Conservation (phyloP, 768 basidiomycete genomes). For the Phaffia tasmanica region DNA sequence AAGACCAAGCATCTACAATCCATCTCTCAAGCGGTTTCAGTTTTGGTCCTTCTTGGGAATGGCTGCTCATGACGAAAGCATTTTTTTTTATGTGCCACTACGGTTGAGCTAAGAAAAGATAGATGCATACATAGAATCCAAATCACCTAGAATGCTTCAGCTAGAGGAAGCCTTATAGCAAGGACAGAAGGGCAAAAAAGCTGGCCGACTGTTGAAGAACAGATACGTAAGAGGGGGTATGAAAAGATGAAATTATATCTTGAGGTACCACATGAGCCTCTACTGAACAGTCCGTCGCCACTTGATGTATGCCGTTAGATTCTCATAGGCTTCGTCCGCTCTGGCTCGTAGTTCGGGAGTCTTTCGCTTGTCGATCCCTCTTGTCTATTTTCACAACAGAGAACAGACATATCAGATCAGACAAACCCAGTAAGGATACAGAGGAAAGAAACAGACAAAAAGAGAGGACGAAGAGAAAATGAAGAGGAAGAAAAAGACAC, state of each 20-base stretch:
- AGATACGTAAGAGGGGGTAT: not conserved
- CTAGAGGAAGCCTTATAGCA: no score
- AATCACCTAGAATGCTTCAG: no score
- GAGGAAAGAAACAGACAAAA: not conserved
- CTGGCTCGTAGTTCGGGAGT: slow-evolving; percentile 35
- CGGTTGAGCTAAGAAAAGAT: no score
- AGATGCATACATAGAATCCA: no score
- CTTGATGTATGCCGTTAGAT: slow-evolving; percentile 40
- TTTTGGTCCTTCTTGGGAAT: no score
- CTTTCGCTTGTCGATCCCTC: slow-evolving; percentile 40
- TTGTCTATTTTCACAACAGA: slow-evolving; percentile 30
- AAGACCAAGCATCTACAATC: no score
- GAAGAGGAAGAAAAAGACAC: slow-evolving; percentile 22
- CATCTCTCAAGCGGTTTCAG: no score
- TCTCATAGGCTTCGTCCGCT: slow-evolving; percentile 41
- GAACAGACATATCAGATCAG: not conserved
- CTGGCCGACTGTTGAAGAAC: not conserved
- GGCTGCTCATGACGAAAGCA: no score
- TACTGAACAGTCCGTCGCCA: slow-evolving; percentile 34
- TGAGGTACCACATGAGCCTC: not conserved
- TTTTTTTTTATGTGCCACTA: no score
- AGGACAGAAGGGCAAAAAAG: no score
- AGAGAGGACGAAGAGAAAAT: not conserved
- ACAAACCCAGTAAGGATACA: not conserved
- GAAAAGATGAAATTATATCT: not conserved